These are phyloP conservation scores for Casuarina equisetifolia DNA, from an alignment of 306 rosid genomes.

Conservation along the genomic window DNA sequence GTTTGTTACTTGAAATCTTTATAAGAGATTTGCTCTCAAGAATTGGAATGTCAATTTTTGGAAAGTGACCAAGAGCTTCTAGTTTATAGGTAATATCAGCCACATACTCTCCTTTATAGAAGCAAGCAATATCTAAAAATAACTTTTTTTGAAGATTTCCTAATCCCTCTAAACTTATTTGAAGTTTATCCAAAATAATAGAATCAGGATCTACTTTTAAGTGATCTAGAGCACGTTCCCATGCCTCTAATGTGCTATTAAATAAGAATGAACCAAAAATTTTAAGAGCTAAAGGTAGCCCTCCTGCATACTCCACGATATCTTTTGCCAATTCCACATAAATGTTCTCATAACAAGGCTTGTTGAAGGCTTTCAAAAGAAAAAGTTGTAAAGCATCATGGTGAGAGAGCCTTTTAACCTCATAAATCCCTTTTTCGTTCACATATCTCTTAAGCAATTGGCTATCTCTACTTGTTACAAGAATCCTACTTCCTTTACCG, in stretches of 20 bases:
- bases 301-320: neutral
- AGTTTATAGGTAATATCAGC: no score
- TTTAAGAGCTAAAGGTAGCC: neutral
- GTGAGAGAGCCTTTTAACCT: neutral
- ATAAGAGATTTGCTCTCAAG: no score
- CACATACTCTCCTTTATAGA: no score
- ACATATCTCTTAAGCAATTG: neutral
- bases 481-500: neutral
- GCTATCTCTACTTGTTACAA: neutral
- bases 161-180: no score
- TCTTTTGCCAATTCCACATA: neutral
- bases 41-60: no score
- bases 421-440: neutral
- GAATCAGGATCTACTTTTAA: neutral
- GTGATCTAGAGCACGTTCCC: neutral
- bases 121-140: no score
- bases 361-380: neutral
- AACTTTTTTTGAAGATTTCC: no score
- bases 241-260: neutral
- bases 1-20: no score
- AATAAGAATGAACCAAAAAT: neutral
- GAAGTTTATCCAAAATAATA: neutral
- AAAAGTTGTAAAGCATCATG: neutral
- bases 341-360: no score
- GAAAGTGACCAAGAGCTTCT: no score